A percentile compares a stretch with the other conserved stretches of the same genome.
Evolutionary conservation across 331 rosid species (phyloP).

Genomic region (Arachis monticola): DNA sequence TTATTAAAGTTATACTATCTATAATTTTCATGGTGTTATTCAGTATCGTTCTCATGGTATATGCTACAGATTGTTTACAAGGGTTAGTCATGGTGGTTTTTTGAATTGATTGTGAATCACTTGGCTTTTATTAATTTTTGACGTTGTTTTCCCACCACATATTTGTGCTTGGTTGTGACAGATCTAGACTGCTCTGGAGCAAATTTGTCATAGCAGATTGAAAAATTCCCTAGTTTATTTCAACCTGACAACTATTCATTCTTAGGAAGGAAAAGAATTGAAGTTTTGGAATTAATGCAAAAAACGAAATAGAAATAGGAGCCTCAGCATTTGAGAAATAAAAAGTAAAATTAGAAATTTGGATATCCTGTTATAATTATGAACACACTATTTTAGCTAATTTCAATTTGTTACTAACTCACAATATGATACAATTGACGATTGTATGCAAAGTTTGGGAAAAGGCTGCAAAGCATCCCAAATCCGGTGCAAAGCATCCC

Average conservation of each 20-base stretch:
- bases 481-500: no score
- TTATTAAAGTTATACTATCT: constrained; percentile 26
- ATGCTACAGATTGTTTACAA: not conserved
- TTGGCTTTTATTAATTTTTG: constrained; percentile 13
- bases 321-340: not conserved
- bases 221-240: constrained; percentile 9
- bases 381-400: not conserved
- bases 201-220: constrained; percentile 26
- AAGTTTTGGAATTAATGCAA: constrained; percentile 18
- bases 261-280: not conserved
- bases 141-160: constrained; percentile 23
- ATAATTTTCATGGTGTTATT: constrained; percentile 9
- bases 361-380: constrained; percentile 10
- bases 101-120: constrained; percentile 32
- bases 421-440: constrained; percentile 2
- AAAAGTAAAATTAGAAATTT: constrained; percentile 24
- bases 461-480: no score
- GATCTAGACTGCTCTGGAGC: constrained; percentile 1
- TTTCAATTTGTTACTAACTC: constrained; percentile 19
- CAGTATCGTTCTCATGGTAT: constrained; percentile 21
- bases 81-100: constrained; percentile 6
- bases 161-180: constrained; percentile 24
- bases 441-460: not conserved
- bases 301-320: not conserved
- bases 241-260: not conserved